Evolutionary conservation across 805 yeast species (phyloP), one percentile per base, ranked within the genome.

Genomic region (Candida stauntonica): DNA sequence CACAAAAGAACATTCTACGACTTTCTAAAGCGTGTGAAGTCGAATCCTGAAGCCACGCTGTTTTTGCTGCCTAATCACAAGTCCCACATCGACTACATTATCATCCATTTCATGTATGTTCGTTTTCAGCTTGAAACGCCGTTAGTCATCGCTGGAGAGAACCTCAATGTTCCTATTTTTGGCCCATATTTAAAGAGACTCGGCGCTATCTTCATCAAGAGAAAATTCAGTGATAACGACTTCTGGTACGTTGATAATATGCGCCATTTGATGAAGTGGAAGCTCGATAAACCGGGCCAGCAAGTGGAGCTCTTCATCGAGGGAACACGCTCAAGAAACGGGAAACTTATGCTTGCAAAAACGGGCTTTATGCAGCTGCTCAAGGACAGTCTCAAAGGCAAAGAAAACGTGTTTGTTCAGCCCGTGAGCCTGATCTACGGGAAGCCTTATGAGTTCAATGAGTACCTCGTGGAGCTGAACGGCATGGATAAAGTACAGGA

Each of bases 301-400:
- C 41, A 35, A 21, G 38, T 50, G 6, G 55, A 51, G 24, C 29
- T 51, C 16, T 51, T 51, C 30, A 46, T 51, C 16, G 55, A 51
- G 26, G 55, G 55, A 12, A 47, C 52, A 3, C 37, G 55, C 17
- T 51, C 55, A 4, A 42, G 55, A 38, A 51, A 51, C 33, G 55
- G 55, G 23, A 51, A 51, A 31, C 33, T 46, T 13, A 45, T 49
- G 51, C 41, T 47, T 18, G 46, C 54, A 7, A 51, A 49, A 30
- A 44, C 47, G 5, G 55, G 55, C 5, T 49, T 51, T 28, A 29
- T 51, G 41, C 42, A 45, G 15, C 24, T 46, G 18, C 18, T 51
- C 15, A 40, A 42, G n/a, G 48, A 47, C 3, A 31, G 45, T 8
- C 26, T 51, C 6, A 15, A 29, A 2, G 40, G 39, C 5, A 28